phyloP scores from a whole-genome alignment of 208 protist genomes.

The Crithidia bombi region DNA sequence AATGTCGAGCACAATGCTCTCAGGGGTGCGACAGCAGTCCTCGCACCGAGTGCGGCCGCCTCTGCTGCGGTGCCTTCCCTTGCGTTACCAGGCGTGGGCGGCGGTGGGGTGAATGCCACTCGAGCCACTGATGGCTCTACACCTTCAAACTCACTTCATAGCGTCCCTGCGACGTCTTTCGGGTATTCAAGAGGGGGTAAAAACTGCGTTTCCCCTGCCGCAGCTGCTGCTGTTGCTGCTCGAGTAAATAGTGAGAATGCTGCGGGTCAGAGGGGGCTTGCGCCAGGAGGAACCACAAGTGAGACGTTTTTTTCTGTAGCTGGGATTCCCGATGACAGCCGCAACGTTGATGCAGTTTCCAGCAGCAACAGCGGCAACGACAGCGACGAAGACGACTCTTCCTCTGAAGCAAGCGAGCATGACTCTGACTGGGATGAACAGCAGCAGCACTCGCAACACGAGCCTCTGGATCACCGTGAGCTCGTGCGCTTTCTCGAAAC shows the following conservation, averaged over 20 bases:
- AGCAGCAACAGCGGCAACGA: slow-evolving; percentile 9
- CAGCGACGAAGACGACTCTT: slow-evolving; percentile 31
- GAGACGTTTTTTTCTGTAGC: slow-evolving; percentile 15
- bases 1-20: not conserved
- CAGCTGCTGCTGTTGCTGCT: not conserved
- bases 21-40: not conserved
- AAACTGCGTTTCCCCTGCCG: no score
- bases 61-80: slow-evolving; percentile 17
- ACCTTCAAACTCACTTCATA: not conserved
- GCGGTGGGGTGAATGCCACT: no score
- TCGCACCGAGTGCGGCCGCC: slow-evolving; percentile 1
- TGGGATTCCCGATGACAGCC: not conserved
- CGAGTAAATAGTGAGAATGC: not conserved
- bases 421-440: slow-evolving; percentile 23
- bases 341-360: no score
- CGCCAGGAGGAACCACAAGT: not conserved
- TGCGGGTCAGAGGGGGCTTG: not conserved
- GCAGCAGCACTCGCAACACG: slow-evolving; percentile 15
- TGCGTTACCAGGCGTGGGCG: not conserved
- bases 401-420: slow-evolving; percentile 14
- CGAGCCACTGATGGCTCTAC: no score
- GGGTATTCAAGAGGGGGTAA: no score
- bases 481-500: slow-evolving; percentile 56
- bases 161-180: no score
- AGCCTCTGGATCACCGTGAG: slow-evolving; percentile 33